Base-by-base conservation (phyloP, 352 stramenopile species). In the Globisporangium acanthophoron region DNA sequence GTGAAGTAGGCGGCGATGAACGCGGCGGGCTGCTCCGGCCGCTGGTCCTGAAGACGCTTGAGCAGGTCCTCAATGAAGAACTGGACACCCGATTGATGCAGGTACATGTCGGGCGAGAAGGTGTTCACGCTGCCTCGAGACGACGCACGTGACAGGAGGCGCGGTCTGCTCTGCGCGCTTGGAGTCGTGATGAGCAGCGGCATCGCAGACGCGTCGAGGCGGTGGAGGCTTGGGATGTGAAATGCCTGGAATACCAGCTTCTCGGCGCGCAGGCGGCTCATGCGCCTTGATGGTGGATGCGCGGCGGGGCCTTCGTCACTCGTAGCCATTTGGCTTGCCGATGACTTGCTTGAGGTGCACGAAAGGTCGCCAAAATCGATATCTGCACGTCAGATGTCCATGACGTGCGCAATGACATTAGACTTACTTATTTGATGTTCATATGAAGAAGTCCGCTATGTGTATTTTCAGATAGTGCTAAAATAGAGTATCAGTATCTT, bases 11-110 rank as follows among this genome's bases (percentile, higher is more conserved):
- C 69, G 13, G 64, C 59, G 45, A 83, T 79, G 58, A 80, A 85
- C 11, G 56, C 57, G 1, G 62, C 59, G 0, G 72, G 59, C 1
- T 78, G 62, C 1, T 88, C 73, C 1, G 75, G 69, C 0, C 66
- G 65, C n/a, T 73, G 69, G 27, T 86, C 73, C 45, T 80, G 69
- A 12, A 88, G 64, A 9, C 71, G 64, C 12, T 72, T 81, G 18
- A 84, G 65, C 8, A 86, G 63, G 46, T 86, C 78, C 48, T 86
- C 73, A 37, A 86, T 57, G 50, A 73, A 70, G 59, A 88, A 81
- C 40, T 78, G 57, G 45, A 83, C 69, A 53, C 75, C 73, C 27
- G 75, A 76, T 44, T 79, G 71, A 51, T 85, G 73, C 33, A 88
- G 57, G 56, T 86, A 86, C 15, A 71, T 55, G 21, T 84, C 74